Conservation (phyloP, 2,329 filamentous ascomycete genomes). For the Magnaporthiopsis poae region DNA sequence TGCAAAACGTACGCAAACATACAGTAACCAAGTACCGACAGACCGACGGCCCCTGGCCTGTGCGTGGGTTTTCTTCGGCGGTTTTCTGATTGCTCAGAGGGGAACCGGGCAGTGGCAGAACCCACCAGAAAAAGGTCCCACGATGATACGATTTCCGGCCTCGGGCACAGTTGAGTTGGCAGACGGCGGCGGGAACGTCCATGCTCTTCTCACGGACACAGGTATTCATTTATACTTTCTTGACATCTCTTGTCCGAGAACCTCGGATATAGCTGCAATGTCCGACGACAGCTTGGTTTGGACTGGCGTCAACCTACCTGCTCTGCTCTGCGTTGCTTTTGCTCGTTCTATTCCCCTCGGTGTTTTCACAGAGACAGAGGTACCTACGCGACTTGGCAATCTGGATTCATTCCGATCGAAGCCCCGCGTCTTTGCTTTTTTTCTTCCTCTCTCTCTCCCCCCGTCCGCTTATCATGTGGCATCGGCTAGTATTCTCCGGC, state of each 20-base stretch:
- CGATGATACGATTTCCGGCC: neutral
- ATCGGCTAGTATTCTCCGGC: conserved; percentile 1
- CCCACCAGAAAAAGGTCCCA: neutral
- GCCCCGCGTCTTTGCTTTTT: neutral
- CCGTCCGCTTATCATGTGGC: neutral
- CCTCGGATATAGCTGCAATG: neutral
- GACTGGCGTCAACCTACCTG: too few relatives aligned
- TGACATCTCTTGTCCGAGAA: neutral
- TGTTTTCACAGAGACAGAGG: too few relatives aligned
- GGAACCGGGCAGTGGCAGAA: neutral
- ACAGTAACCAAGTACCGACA: too few relatives aligned
- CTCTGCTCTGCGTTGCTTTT: neutral
- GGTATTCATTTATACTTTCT: neutral
- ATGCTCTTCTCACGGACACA: neutral
- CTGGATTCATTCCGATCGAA: neutral
- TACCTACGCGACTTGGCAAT: neutral
- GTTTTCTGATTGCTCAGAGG: neutral
- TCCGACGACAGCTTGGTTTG: neutral
- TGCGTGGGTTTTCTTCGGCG: neutral
- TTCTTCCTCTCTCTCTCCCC: neutral
- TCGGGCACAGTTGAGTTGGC: neutral
- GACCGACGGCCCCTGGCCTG: too few relatives aligned
- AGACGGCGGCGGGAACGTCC: neutral
- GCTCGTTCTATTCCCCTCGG: neutral
- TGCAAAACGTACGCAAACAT: too few relatives aligned